A percentile compares a stretch with the other conserved stretches of the same genome.
phyloP scores from a whole-genome alignment of 1,139 yeast species.

The Scheffersomyces titani region DNA sequence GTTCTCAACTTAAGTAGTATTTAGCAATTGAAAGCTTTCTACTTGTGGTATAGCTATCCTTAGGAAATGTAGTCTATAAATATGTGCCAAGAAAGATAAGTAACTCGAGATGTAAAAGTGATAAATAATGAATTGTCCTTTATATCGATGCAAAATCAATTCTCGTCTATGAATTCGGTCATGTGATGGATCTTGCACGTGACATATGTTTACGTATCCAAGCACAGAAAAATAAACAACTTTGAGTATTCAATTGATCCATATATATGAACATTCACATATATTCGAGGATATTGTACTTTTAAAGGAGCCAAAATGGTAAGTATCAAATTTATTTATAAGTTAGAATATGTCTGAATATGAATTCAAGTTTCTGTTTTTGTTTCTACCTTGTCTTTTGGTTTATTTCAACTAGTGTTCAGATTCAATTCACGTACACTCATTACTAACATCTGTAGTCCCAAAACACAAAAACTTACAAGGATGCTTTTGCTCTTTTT shows the following conservation, averaged over 20 bases:
- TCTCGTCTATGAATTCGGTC: not conserved
- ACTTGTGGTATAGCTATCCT: not conserved
- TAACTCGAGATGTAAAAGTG: not conserved
- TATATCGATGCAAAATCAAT: not conserved
- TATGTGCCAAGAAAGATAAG: not conserved
- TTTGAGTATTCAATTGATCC: not conserved
- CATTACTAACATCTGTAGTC: slow-evolving; percentile 27
- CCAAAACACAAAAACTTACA: slow-evolving; percentile 70
- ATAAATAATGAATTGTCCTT: too few relatives aligned
- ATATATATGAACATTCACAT: too few relatives aligned
- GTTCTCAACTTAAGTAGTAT: too few relatives aligned
- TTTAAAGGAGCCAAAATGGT: not conserved
- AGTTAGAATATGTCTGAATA: not conserved
- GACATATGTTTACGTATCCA: not conserved
- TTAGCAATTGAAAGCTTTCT: not conserved
- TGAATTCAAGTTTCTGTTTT: not conserved
- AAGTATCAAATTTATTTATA: not conserved
- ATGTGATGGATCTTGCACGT: not conserved
- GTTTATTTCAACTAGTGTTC: not conserved
- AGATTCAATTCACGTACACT: not conserved
- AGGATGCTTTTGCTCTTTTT: slow-evolving; percentile 95
- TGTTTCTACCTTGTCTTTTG: slow-evolving; percentile 3
- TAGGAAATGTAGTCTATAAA: not conserved
- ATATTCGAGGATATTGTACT: not conserved
- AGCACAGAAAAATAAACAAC: not conserved